phyloP scores from a whole-genome alignment of 2,329 filamentous ascomycete genomes.

The Phyllosticta citribraziliensis region DNA sequence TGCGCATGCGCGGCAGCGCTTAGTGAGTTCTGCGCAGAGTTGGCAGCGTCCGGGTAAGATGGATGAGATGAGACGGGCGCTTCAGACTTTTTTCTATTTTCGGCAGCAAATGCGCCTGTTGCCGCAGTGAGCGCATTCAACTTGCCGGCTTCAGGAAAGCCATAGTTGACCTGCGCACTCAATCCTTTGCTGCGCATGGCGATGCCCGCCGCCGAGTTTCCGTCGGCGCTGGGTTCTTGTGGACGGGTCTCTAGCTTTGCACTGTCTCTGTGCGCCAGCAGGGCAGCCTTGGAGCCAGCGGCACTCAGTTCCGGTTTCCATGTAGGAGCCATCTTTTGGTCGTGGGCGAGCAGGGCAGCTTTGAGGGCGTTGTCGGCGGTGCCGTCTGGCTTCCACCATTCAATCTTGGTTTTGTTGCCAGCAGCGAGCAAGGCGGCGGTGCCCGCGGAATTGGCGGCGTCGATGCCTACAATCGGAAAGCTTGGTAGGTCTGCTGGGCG shows the following conservation, averaged over 20 bases:
- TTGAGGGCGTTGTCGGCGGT: conserved; percentile 48
- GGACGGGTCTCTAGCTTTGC: conserved; percentile 36
- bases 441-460: conserved; percentile 52
- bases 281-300: conserved; percentile 64
- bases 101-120: conserved; percentile 58
- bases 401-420: conserved; percentile 54
- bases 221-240: conserved; percentile 33
- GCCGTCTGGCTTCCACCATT: conserved; percentile 57
- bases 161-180: conserved; percentile 36
- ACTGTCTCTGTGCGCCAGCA: conserved; percentile 51
- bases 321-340: conserved; percentile 50
- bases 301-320: conserved; percentile 56
- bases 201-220: conserved; percentile 60
- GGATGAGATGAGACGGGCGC: conserved; percentile 43
- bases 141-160: conserved; percentile 41
- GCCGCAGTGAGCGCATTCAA: conserved; percentile 65
- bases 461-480: conserved; percentile 58
- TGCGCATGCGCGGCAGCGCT: conserved; percentile 64
- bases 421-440: conserved; percentile 68
- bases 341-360: conserved; percentile 49
- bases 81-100: conserved; percentile 49
- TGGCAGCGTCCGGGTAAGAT: conserved; percentile 47
- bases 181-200: conserved; percentile 49
- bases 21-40: conserved; percentile 57
- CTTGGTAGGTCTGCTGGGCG: conserved; percentile 63